Conservation (phyloP, 257 asterid species). For the Solanum paucissectum region DNA sequence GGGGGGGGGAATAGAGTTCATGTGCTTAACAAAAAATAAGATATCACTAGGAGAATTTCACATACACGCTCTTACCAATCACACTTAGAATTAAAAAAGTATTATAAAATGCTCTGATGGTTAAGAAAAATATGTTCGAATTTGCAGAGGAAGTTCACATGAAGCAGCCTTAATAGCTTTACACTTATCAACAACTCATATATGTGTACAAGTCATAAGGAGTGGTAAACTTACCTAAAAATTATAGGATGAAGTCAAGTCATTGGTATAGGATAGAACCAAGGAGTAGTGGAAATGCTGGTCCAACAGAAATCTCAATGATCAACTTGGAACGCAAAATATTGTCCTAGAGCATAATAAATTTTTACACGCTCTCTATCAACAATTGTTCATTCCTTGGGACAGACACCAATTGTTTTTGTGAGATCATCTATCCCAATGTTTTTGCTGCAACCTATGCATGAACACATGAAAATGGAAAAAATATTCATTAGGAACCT, state of each 20-base stretch:
- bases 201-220: neutral
- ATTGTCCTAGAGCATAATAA: conserved; percentile 78
- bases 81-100: too few relatives aligned
- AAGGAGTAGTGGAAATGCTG: conserved; percentile 85
- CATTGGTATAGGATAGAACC: conserved; percentile 85
- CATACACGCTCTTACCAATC: too few relatives aligned
- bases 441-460: conserved; percentile 87
- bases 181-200: neutral
- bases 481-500: neutral
- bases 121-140: neutral
- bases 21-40: too few relatives aligned
- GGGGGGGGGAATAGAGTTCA: too few relatives aligned
- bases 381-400: conserved; percentile 91
- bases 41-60: too few relatives aligned
- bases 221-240: conserved; percentile 47
- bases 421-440: conserved; percentile 99
- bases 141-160: neutral
- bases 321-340: conserved; percentile 77
- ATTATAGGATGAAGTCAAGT: conserved; percentile 75
- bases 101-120: too few relatives aligned
- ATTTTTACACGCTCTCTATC: conserved; percentile 91
- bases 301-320: conserved; percentile 87
- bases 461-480: neutral
- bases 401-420: conserved; percentile 79
- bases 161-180: neutral